A percentile compares a stretch with the other conserved stretches of the same genome.
These are phyloP conservation scores for Cyclotella distinguenda DNA, from an alignment of 108 stramenopile genomes.

Conservation along the genomic window DNA sequence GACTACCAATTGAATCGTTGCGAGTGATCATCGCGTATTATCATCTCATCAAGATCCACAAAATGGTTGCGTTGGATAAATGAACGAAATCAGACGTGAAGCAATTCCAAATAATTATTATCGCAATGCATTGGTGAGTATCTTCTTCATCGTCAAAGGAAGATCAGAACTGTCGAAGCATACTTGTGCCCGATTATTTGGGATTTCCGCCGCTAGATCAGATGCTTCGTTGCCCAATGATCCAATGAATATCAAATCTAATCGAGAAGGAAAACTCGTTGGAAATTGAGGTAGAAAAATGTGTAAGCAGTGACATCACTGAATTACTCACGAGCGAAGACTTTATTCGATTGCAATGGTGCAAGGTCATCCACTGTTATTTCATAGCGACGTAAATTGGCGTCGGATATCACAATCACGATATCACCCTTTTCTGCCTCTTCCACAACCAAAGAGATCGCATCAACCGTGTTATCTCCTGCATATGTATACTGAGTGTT, in stretches of 20 bases:
- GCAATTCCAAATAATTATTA: no score
- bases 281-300: not conserved
- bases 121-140: slow-evolving; percentile 50
- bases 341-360: slow-evolving; percentile 43
- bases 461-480: slow-evolving; percentile 87
- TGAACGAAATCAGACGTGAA: no score
- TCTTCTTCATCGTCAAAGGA: slow-evolving; percentile 58
- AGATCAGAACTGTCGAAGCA: slow-evolving; percentile 65
- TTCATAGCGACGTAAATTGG: slow-evolving; percentile 84
- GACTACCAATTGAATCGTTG: no score
- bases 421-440: slow-evolving; percentile 42
- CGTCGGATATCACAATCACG: slow-evolving; percentile 83
- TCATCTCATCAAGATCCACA: no score
- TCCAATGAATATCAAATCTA: slow-evolving; percentile 65
- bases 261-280: not conserved
- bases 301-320: not conserved
- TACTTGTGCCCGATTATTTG: slow-evolving; percentile 58
- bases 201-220: slow-evolving; percentile 44
- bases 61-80: no score
- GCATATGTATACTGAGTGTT: slow-evolving; percentile 83
- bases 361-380: slow-evolving; percentile 61
- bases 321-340: slow-evolving; percentile 41
- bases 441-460: slow-evolving; percentile 66
- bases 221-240: slow-evolving; percentile 70
- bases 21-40: no score